Conservation (phyloP, 768 basidiomycete species). For the Mycena chlorophos region DNA sequence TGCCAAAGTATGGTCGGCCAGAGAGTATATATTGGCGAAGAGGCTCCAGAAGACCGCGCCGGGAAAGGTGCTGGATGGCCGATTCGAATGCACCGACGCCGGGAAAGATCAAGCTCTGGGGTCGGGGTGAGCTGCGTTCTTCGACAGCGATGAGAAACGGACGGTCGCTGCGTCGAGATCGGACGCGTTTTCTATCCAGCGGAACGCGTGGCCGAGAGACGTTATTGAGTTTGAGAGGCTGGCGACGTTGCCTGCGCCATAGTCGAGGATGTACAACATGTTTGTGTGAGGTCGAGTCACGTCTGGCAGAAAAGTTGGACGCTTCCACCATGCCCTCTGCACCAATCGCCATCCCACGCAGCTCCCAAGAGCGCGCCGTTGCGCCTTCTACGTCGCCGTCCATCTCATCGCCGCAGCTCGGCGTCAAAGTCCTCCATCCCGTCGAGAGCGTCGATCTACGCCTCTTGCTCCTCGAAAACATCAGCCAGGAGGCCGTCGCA, state of each 20-base stretch:
- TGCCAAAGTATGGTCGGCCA: conserved; percentile 93
- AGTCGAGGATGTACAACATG: conserved; percentile 85
- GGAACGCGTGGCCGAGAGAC: conserved; percentile 80
- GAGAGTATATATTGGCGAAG: conserved; percentile 80
- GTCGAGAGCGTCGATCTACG: conserved; percentile 78
- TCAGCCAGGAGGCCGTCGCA: conserved; percentile 85
- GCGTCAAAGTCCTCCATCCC: conserved; percentile 74
- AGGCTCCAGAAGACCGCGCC: conserved; percentile 76
- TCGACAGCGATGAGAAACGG: conserved; percentile 38
- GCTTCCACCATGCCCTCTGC: conserved; percentile 27
- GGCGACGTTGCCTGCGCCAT: conserved; percentile 94
- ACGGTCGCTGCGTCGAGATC: conserved; percentile 92
- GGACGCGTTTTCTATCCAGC: conserved; percentile 78
- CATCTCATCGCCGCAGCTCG: conserved; percentile 24
- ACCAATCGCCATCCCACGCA: conserved; percentile 47
- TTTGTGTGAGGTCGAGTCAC: not conserved
- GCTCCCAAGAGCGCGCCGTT: conserved; percentile 32
- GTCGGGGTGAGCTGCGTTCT: conserved; percentile 15
- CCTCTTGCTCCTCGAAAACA: conserved; percentile 91
- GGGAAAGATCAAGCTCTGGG: conserved; percentile 91
- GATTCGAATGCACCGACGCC: conserved; percentile 94
- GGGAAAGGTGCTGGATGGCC: conserved; percentile 74
- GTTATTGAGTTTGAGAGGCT: conserved; percentile 90
- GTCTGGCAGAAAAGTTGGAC: not conserved
- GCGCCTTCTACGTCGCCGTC: conserved; percentile 58